These are phyloP conservation scores for Sinapis alba DNA, from an alignment of 441 rosid species.

Conservation along the genomic window DNA sequence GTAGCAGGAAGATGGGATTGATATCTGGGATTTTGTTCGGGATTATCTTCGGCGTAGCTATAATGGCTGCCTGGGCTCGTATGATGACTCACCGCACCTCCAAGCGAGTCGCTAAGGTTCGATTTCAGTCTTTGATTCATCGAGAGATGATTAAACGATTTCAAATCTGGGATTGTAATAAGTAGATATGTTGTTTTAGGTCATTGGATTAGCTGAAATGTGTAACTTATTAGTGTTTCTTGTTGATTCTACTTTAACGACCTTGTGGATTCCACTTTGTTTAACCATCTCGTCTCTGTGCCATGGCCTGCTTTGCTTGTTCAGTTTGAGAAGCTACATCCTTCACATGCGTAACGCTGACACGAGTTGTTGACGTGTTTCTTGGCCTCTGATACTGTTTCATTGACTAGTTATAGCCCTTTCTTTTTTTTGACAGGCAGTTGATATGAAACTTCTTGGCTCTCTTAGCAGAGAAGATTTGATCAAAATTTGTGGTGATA, in stretches of 20 bases:
- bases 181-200: background rate
- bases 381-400: background rate
- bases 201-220: background rate
- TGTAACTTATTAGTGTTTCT: background rate
- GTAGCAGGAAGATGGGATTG: conserved; percentile 72
- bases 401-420: background rate
- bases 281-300: background rate
- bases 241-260: background rate
- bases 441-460: conserved; percentile 85
- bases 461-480: conserved; percentile 87
- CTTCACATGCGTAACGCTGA: background rate
- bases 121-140: background rate
- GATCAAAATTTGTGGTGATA: conserved; percentile 94
- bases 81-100: conserved; percentile 87
- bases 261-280: background rate
- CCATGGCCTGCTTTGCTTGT: background rate
- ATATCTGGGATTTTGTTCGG: conserved; percentile 84
- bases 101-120: conserved; percentile 85
- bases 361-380: background rate
- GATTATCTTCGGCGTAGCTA: conserved; percentile 71
- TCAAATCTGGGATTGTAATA: background rate
- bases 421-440: conserved; percentile 57
- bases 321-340: background rate
- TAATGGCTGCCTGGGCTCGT: conserved; percentile 95
- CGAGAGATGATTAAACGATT: background rate